Evolutionary conservation across 345 rosid species (phyloP).

Genomic region (Lumnitzera littorea): DNA sequence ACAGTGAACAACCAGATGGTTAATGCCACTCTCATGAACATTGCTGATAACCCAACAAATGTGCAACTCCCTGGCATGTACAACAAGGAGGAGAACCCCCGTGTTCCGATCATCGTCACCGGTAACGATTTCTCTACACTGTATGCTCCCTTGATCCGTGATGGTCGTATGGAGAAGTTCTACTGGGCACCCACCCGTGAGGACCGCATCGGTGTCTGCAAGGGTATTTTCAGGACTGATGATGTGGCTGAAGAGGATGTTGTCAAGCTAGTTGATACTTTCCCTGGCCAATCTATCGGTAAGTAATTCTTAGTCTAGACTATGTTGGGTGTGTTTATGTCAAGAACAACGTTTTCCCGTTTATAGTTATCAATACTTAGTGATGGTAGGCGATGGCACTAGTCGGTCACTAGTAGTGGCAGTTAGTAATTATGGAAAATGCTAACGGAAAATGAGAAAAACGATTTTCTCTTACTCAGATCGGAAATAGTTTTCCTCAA

Average conservation of each 20-base stretch:
- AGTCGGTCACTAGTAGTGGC: too few relatives aligned
- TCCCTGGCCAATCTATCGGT: slow-evolving; percentile 99
- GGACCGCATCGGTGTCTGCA: slow-evolving; percentile 89
- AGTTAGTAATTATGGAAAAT: too few relatives aligned
- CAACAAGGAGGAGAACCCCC: slow-evolving; percentile 96
- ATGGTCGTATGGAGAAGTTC: slow-evolving; percentile 99
- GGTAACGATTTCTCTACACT: slow-evolving; percentile 99
- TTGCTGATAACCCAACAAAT: slow-evolving; percentile 86
- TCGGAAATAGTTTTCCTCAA: too few relatives aligned
- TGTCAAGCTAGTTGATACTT: slow-evolving; percentile 68
- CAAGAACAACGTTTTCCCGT: too few relatives aligned
- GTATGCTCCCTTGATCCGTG: slow-evolving; percentile 98
- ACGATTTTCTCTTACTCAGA: too few relatives aligned
- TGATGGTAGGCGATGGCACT: too few relatives aligned
- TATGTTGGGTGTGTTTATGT: too few relatives aligned
- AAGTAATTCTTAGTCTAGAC: not conserved
- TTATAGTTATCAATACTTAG: too few relatives aligned
- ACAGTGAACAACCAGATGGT: slow-evolving; percentile 99
- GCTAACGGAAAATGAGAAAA: too few relatives aligned
- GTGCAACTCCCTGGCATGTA: slow-evolving; percentile 99
- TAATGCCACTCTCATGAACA: slow-evolving; percentile 99
- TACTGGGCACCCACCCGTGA: slow-evolving; percentile 99
- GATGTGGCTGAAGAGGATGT: slow-evolving; percentile 38
- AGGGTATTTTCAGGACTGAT: slow-evolving; percentile 72
- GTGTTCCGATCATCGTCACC: slow-evolving; percentile 93